Evolutionary conservation across 441 rosid genomes (phyloP), one percentile per base, ranked within the genome.

Genomic region (Euphorbia schlechtendalii): DNA sequence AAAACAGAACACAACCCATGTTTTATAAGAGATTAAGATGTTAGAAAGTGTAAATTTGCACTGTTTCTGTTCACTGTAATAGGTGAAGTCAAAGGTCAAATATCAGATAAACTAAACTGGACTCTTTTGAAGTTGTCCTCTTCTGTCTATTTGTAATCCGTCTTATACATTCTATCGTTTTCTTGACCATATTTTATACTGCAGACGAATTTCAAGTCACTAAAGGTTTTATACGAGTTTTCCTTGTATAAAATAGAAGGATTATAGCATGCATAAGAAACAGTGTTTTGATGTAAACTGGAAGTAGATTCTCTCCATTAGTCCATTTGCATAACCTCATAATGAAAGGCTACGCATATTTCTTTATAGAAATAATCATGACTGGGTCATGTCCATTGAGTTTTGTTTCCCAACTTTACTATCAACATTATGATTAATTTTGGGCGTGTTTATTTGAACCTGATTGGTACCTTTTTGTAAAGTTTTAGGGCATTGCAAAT

Each of bases 311-410:
- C 20, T 48, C 52, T 20, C 5, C 15, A 2, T n/a, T n/a, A 14
- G 21, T 20, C 59, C 56, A 51, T 40, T 18, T 30, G 61, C 46
- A 22, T 36, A 46, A 51, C 13, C 59, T 63, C 68, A 70, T 73
- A 43, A 51, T 72, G 34, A 54, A n/a, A 13, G 46, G 22, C 54
- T 18, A 8, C 52, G 62, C 56, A 32, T 61, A 22, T 63, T 63
- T 61, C 17, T 51, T 36, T 9, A 1, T 24, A 7, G 60, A 61
- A 70, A 68, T 78, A 21, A 77, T 77, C 64, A 69, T 25, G 45
- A 61, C 65, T 68, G 81, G 87, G 76, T 76, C 83, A 76, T 41
- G 17, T 62, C 80, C 77, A 74, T 68, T 67, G 57, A 74, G 61
- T 61, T 61, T 64, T 71, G 84, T 68, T 71, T 67, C 78, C 80